Conservation (phyloP, 306 rosid species). For the Begonia peltatifolia region DNA sequence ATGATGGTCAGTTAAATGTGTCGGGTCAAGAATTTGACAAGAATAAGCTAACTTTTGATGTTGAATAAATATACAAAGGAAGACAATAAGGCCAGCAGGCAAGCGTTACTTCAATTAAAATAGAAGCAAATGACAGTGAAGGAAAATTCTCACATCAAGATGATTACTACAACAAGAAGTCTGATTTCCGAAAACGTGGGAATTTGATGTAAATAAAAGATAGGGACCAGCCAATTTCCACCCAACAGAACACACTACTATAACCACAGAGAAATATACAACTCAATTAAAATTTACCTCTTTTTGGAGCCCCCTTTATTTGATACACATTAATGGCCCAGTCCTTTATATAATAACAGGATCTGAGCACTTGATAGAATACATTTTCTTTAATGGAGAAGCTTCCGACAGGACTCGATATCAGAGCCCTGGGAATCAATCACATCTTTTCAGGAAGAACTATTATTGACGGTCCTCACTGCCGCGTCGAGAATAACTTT, state of each 20-base stretch:
- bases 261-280: slow-evolving; percentile 67
- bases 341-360: slow-evolving; percentile 27
- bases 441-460: slow-evolving; percentile 44
- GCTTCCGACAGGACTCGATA: slow-evolving; percentile 56
- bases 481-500: slow-evolving; percentile 37
- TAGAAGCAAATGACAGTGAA: no score
- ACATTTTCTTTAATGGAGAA: slow-evolving; percentile 10
- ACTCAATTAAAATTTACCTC: slow-evolving; percentile 48
- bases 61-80: no score
- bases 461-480: slow-evolving; percentile 22
- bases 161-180: no score
- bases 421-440: slow-evolving; percentile 75
- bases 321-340: slow-evolving; percentile 24
- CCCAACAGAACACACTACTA: slow-evolving; percentile 50
- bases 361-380: slow-evolving; percentile 10
- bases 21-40: no score
- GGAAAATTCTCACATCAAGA: no score
- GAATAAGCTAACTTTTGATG: no score
- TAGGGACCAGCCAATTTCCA: slow-evolving; percentile 4
- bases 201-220: no score
- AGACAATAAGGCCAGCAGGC: no score
- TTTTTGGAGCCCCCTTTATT: slow-evolving; percentile 45
- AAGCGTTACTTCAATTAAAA: no score
- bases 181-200: no score
- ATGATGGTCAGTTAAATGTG: no score